Evolutionary conservation across 108 stramenopile species (phyloP).

Genomic region (Fragilariopsis cylindrus): DNA sequence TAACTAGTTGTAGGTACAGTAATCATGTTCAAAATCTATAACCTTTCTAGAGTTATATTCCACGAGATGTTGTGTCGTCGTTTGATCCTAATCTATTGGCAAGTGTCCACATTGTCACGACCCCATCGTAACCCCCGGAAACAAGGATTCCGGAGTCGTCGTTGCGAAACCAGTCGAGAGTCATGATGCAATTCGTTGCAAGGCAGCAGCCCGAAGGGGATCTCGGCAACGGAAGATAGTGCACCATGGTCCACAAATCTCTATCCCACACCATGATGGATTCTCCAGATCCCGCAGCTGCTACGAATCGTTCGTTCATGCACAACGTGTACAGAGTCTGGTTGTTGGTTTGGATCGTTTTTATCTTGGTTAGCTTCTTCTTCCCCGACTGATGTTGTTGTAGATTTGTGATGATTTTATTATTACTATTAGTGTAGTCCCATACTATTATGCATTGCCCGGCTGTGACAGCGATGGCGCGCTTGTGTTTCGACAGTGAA

Average conservation of each 20-base stretch:
- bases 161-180: background rate
- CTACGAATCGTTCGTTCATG: background rate
- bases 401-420: background rate
- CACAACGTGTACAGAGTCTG: background rate
- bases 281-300: constrained; percentile 8
- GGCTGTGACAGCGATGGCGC: background rate
- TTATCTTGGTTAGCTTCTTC: background rate
- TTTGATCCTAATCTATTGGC: background rate
- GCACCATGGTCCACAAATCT: background rate
- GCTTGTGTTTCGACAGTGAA: background rate
- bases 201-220: background rate
- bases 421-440: background rate
- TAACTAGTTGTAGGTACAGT: too few relatives aligned
- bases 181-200: constrained; percentile 7
- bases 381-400: background rate
- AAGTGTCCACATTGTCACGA: constrained; percentile 2
- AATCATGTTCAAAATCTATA: too few relatives aligned
- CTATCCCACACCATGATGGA: constrained; percentile 3
- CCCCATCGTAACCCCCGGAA: constrained; percentile 1
- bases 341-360: background rate
- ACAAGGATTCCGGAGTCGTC: background rate
- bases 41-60: too few relatives aligned
- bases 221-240: constrained; percentile 1
- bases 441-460: background rate
- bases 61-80: too few relatives aligned